These are phyloP conservation scores for Chlorociboria aeruginascens DNA, from an alignment of 495 filamentous ascomycete species.

Conservation along the genomic window DNA sequence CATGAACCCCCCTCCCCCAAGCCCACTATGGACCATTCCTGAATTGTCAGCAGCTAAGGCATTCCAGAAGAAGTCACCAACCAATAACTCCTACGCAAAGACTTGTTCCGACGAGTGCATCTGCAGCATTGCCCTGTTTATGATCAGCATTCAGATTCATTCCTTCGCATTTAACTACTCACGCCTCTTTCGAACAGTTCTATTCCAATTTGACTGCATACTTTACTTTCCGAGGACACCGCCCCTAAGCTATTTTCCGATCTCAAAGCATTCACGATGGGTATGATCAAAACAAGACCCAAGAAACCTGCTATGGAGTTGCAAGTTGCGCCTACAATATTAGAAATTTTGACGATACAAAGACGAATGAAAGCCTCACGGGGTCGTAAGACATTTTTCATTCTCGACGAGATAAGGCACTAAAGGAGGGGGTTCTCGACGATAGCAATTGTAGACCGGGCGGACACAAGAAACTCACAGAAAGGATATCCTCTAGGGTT, in stretches of 20 bases:
- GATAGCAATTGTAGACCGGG: no score
- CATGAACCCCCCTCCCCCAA: constrained; percentile 86
- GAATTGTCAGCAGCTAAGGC: background rate
- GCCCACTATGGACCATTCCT: constrained; percentile 78
- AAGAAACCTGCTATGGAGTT: no score
- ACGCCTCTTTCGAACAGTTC: background rate
- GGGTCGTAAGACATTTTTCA: no score
- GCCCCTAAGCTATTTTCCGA: constrained; percentile 35
- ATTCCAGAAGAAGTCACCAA: constrained; percentile 15
- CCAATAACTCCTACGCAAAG: constrained; percentile 68
- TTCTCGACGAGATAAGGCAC: no score
- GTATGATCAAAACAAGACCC: no score
- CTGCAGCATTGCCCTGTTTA: constrained; percentile 53
- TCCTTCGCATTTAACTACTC: background rate
- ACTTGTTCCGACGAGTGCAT: constrained; percentile 60
- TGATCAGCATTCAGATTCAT: constrained; percentile 1
- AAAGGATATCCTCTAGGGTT: no score
- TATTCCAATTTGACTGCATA: constrained; percentile 68
- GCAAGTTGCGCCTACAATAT: no score
- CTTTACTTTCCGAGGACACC: constrained; percentile 60
- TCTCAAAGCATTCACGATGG: no score
- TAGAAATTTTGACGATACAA: no score
- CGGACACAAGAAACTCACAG: no score
- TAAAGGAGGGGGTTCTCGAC: no score
- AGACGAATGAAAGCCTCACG: no score